These are phyloP conservation scores for Apiospora malaysiana DNA, from an alignment of 2,329 filamentous ascomycete species.

Conservation along the genomic window DNA sequence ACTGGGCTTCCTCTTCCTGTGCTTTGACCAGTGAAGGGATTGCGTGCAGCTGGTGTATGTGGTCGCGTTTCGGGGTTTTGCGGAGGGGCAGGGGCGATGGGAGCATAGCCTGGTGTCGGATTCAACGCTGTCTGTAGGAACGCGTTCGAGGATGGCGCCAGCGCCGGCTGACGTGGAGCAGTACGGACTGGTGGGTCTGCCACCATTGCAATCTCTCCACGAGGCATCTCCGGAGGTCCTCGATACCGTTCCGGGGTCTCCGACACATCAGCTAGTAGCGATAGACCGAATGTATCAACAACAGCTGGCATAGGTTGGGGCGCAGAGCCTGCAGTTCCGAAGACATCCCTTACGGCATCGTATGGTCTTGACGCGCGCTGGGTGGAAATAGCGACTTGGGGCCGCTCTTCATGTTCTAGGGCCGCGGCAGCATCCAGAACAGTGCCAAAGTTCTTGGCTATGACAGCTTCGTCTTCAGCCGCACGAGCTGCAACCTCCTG, in stretches of 20 bases:
- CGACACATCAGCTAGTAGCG: constrained; percentile 41
- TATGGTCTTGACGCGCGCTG: constrained; percentile 45
- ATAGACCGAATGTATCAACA: constrained; percentile 36
- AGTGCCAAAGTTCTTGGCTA: constrained; percentile 29
- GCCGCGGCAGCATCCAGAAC: constrained; percentile 30
- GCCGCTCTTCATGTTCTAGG: constrained; percentile 25
- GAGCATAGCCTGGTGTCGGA: constrained; percentile 35
- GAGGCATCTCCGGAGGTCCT: constrained; percentile 12
- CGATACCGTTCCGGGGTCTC: constrained; percentile 29
- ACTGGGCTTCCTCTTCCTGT: constrained; percentile 40
- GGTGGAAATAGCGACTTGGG: constrained; percentile 18
- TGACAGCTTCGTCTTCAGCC: constrained; percentile 15
- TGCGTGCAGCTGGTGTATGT: constrained; percentile 32
- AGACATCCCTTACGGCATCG: constrained; percentile 52
- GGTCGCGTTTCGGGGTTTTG: constrained; percentile 33
- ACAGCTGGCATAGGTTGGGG: constrained; percentile 18
- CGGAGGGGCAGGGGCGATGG: constrained; percentile 38
- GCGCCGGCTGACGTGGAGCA: constrained; percentile 16
- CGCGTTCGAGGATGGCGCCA: constrained; percentile 33
- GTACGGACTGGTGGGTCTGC: constrained; percentile 33
- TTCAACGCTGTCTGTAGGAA: constrained; percentile 48
- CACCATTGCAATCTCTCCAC: constrained; percentile 31
- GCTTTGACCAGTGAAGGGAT: constrained; percentile 41
- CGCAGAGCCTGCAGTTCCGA: constrained; percentile 41
- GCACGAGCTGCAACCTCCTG: constrained; percentile 17